These are phyloP conservation scores for Gossypium stocksii DNA, from an alignment of 345 rosid genomes.

Conservation along the genomic window DNA sequence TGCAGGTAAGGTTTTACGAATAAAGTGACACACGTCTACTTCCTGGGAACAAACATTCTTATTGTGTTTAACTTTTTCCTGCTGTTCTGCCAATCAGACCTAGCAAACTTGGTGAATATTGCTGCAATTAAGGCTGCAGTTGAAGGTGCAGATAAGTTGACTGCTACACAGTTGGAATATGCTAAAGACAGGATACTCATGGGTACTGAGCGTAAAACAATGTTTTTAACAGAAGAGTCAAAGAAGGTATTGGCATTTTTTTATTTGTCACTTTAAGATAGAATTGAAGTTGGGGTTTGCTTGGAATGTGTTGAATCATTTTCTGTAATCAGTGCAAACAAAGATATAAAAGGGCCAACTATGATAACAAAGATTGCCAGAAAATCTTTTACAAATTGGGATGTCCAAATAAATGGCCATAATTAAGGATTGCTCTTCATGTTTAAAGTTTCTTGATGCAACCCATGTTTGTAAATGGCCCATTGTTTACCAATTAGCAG, in stretches of 20 bases:
- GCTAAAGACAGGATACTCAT: conserved; percentile 92
- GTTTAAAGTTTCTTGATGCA: background rate
- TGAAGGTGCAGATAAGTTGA: conserved; percentile 84
- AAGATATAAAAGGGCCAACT: conserved; percentile 5
- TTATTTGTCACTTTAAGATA: background rate
- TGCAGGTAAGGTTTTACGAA: conserved; percentile 51
- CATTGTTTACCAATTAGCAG: background rate
- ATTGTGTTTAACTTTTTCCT: conserved; percentile 5
- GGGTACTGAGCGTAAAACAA: conserved; percentile 98
- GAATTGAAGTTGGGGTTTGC: background rate
- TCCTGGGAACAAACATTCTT: background rate
- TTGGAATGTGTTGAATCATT: background rate
- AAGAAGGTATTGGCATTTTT: conserved; percentile 61
- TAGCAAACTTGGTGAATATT: conserved; percentile 90
- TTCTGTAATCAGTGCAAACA: background rate
- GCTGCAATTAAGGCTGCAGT: conserved; percentile 99
- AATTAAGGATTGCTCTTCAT: background rate
- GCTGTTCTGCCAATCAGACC: conserved; percentile 49
- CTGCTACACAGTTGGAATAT: conserved; percentile 70
- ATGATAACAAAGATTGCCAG: background rate
- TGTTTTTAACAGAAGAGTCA: conserved; percentile 94
- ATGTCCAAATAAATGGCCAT: background rate
- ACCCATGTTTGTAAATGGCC: background rate
- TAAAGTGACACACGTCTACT: background rate
- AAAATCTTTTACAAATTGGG: background rate